Percentiles rank a stretch among this genome's conserved stretches.
phyloP scores from a whole-genome alignment of 169 alveolate genomes.

The Plasmodium berghei region DNA sequence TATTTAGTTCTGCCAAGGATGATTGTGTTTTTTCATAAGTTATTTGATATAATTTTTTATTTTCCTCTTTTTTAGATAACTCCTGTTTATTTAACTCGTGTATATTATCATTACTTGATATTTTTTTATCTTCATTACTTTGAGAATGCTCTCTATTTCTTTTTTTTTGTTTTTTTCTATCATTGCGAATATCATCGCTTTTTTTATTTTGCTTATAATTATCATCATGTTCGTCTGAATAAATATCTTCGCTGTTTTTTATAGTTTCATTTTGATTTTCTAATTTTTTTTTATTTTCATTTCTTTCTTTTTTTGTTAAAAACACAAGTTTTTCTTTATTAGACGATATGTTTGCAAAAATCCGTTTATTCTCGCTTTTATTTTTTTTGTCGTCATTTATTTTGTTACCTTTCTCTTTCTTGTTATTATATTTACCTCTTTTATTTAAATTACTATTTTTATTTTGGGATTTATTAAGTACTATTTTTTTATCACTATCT shows the following conservation, averaged over 20 bases:
- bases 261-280: constrained; percentile 58
- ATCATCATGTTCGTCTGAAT: constrained; percentile 17
- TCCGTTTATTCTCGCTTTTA: constrained; percentile 62
- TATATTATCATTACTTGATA: neutral
- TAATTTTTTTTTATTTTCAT: constrained; percentile 75
- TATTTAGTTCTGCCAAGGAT: constrained; percentile 79
- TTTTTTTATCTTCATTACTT: neutral
- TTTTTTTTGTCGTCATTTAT: neutral
- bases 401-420: neutral
- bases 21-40: constrained; percentile 30
- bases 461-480: neutral
- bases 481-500: neutral
- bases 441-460: constrained; percentile 1
- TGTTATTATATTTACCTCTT: neutral
- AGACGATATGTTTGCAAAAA: constrained; percentile 14
- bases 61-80: constrained; percentile 48
- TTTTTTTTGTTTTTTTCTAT: constrained; percentile 1
- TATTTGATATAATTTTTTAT: constrained; percentile 1
- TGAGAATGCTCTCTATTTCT: constrained; percentile 14
- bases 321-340: constrained; percentile 72
- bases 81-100: neutral
- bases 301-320: constrained; percentile 81
- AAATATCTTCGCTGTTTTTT: constrained; percentile 48
- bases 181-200: neutral
- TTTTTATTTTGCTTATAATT: neutral